Conservation (phyloP, 768 basidiomycete genomes). For the Lentinula raphanica region DNA sequence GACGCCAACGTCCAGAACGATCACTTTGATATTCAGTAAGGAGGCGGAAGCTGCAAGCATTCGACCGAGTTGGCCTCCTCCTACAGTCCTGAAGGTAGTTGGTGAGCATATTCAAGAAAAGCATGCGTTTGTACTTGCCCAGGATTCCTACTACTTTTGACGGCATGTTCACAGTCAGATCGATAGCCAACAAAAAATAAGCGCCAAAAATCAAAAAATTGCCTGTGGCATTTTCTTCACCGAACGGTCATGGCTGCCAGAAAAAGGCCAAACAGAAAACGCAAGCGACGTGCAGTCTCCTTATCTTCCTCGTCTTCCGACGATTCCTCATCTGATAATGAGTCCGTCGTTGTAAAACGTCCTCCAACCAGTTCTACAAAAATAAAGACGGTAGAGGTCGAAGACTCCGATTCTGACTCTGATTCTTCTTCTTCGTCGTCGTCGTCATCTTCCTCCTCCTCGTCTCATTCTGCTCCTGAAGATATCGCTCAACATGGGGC, state of each 20-base stretch:
- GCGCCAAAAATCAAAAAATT: background rate
- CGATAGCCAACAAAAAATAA: background rate
- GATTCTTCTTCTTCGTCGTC: slow-evolving; percentile 19
- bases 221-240: slow-evolving; percentile 14
- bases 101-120: background rate
- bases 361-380: background rate
- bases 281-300: slow-evolving; percentile 46
- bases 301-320: slow-evolving; percentile 35
- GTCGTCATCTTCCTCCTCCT: background rate
- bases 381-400: background rate
- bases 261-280: slow-evolving; percentile 44
- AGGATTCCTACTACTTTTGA: slow-evolving; percentile 47
- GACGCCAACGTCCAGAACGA: slow-evolving; percentile 83
- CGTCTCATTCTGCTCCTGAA: slow-evolving; percentile 4
- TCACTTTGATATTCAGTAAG: slow-evolving; percentile 73
- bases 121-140: slow-evolving; percentile 34
- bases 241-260: slow-evolving; percentile 27
- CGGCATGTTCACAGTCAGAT: slow-evolving; percentile 25
- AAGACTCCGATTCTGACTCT: slow-evolving; percentile 9
- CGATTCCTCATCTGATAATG: slow-evolving; percentile 22
- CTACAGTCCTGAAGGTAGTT: slow-evolving; percentile 31
- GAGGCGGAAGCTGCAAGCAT: slow-evolving; percentile 93
- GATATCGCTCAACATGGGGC: slow-evolving; percentile 9
- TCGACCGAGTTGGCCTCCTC: slow-evolving; percentile 95
- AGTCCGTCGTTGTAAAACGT: slow-evolving; percentile 12